A percentile compares a stretch with the other conserved stretches of the same genome.
Evolutionary conservation across 345 rosid species (phyloP).

Genomic region (Abelmoschus esculentus): DNA sequence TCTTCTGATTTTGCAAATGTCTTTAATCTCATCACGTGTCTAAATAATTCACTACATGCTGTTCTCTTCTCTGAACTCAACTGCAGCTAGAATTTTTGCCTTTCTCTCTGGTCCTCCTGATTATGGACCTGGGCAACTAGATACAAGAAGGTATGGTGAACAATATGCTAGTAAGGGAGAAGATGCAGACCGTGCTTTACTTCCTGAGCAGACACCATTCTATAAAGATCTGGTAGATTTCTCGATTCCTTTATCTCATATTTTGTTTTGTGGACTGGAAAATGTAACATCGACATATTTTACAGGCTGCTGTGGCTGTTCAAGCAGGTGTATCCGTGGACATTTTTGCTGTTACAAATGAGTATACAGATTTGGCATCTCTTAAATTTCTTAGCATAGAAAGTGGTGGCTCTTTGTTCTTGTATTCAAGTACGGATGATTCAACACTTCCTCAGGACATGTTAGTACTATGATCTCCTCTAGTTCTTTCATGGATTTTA

Average conservation of each 20-base stretch:
- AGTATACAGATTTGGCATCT: conserved; percentile 96
- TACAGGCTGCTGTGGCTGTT: conserved; percentile 91
- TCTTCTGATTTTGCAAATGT: conserved; percentile 8
- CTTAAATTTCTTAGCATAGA: conserved; percentile 94
- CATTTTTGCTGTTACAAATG: conserved; percentile 90
- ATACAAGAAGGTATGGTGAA: conserved; percentile 94
- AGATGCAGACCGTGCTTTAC: conserved; percentile 97
- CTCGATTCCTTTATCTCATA: conserved; percentile 5
- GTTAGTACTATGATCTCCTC: conserved; percentile 42
- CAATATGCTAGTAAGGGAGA: conserved; percentile 98
- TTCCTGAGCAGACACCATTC: conserved; percentile 97
- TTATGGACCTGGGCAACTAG: conserved; percentile 95
- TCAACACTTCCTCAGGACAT: conserved; percentile 99
- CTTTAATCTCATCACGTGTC: neutral
- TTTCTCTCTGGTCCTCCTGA: conserved; percentile 99
- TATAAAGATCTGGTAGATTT: conserved; percentile 82
- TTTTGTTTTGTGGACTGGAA: conserved; percentile 9
- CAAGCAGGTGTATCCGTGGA: conserved; percentile 98
- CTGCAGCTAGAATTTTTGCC: conserved; percentile 92
- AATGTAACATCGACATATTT: conserved; percentile 35
- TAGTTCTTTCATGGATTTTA: neutral
- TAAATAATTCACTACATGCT: neutral
- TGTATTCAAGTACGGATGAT: conserved; percentile 86
- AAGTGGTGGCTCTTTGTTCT: conserved; percentile 90
- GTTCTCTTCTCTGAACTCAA: conserved; percentile 19